A percentile compares a stretch with the other conserved stretches of the same genome.
Conservation (phyloP, 2,329 filamentous ascomycete species). For the Ceratocystis albifundus region DNA sequence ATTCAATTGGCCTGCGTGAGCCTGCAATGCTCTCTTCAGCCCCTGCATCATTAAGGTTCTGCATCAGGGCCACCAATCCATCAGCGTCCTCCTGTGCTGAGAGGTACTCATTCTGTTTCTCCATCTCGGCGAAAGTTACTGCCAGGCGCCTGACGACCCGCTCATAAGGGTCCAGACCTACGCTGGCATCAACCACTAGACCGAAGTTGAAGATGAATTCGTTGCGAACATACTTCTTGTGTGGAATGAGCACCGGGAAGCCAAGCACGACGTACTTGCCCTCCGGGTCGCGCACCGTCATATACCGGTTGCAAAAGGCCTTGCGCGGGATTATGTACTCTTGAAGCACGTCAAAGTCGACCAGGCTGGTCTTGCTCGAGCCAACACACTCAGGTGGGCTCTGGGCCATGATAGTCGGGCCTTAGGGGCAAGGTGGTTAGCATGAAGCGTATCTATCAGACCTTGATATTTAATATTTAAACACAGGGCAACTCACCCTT, state of each 20-base stretch:
- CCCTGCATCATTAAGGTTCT: neutral
- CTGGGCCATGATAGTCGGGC: constrained; percentile 44
- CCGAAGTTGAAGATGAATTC: constrained; percentile 99
- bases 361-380: constrained; percentile 48
- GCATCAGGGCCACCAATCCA: constrained; percentile 31
- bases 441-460: constrained; percentile 26
- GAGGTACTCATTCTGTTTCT: constrained; percentile 80
- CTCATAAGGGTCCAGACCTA: constrained; percentile 68
- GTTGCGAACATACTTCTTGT: constrained; percentile 74
- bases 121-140: constrained; percentile 73
- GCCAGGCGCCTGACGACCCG: constrained; percentile 78
- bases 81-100: constrained; percentile 42
- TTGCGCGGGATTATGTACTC: constrained; percentile 92
- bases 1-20: constrained; percentile 59
- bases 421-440: constrained; percentile 50
- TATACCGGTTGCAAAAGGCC: constrained; percentile 84
- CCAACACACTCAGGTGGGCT: constrained; percentile 30
- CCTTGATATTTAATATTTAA: neutral
- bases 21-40: constrained; percentile 19
- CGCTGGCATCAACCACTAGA: constrained; percentile 56
- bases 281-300: constrained; percentile 64
- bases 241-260: constrained; percentile 76
- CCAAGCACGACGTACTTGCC: constrained; percentile 67
- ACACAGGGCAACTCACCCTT: constrained; percentile 38
- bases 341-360: constrained; percentile 76